These are phyloP conservation scores for Fusarium globosum DNA, from an alignment of 2,329 filamentous ascomycete species.

Conservation along the genomic window DNA sequence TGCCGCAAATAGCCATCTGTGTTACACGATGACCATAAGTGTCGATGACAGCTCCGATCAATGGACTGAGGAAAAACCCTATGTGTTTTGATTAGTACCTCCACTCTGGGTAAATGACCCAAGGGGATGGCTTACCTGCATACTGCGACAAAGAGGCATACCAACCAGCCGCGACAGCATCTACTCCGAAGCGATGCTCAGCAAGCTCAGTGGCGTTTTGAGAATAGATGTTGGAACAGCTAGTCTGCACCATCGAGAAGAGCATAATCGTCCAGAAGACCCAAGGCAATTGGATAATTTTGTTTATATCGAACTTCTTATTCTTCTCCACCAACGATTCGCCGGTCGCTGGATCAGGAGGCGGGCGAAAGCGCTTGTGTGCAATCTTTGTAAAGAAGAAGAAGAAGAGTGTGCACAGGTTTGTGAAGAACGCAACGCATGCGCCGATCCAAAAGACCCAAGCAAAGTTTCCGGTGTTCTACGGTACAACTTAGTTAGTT, in stretches of 20 bases:
- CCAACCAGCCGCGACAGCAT: background rate
- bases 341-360: background rate
- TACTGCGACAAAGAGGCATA: background rate
- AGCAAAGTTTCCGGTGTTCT: background rate
- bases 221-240: background rate
- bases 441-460: background rate
- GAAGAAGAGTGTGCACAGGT: background rate
- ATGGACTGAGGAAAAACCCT: background rate
- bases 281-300: background rate
- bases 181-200: background rate
- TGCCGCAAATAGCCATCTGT: background rate
- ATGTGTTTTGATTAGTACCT: background rate
- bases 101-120: too few relatives aligned
- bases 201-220: background rate
- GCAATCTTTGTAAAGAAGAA: background rate
- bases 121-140: background rate
- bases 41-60: background rate
- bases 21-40: background rate
- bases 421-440: background rate
- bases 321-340: background rate
- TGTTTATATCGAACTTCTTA: background rate
- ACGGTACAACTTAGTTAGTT: too few relatives aligned
- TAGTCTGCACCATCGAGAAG: background rate
- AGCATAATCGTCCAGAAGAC: background rate
- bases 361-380: background rate